These are phyloP conservation scores for Colletotrichum limetticola DNA, from an alignment of 2,329 filamentous ascomycete genomes.

Conservation along the genomic window DNA sequence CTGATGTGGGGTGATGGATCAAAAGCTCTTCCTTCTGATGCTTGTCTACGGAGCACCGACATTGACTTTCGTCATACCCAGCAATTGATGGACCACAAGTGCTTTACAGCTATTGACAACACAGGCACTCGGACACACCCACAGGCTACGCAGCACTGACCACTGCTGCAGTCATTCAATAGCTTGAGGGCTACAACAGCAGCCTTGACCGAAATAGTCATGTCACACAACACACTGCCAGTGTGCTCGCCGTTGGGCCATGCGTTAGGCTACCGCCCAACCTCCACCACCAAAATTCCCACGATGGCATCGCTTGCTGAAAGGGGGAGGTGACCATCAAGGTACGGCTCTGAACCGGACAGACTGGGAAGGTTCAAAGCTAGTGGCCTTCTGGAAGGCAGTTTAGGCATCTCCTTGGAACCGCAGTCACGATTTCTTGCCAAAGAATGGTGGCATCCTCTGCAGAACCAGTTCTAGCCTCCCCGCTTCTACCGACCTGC, in stretches of 20 bases:
- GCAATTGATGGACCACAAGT: too few relatives aligned
- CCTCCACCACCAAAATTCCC: background rate
- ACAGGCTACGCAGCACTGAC: too few relatives aligned
- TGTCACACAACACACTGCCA: background rate
- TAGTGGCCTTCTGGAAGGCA: slow-evolving; percentile 7
- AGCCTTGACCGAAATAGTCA: background rate
- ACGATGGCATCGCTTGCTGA: background rate
- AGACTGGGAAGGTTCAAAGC: too few relatives aligned
- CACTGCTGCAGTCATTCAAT: background rate
- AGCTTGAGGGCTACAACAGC: background rate
- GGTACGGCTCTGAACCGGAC: slow-evolving; percentile 4
- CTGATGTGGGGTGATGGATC: background rate
- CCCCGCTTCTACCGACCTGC: background rate
- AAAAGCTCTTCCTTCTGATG: background rate
- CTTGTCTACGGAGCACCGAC: background rate
- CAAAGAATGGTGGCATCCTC: background rate
- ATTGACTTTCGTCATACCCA: too few relatives aligned
- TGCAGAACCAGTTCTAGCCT: background rate
- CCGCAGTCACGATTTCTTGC: background rate
- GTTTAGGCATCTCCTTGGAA: background rate
- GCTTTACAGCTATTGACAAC: background rate
- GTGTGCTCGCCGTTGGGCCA: background rate
- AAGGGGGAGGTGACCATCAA: slow-evolving; percentile 22
- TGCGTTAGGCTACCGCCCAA: background rate
- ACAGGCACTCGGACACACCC: too few relatives aligned